A percentile compares a stretch with the other conserved stretches of the same genome.
phyloP scores from a whole-genome alignment of 768 basidiomycete genomes.

The Mycena rosella region DNA sequence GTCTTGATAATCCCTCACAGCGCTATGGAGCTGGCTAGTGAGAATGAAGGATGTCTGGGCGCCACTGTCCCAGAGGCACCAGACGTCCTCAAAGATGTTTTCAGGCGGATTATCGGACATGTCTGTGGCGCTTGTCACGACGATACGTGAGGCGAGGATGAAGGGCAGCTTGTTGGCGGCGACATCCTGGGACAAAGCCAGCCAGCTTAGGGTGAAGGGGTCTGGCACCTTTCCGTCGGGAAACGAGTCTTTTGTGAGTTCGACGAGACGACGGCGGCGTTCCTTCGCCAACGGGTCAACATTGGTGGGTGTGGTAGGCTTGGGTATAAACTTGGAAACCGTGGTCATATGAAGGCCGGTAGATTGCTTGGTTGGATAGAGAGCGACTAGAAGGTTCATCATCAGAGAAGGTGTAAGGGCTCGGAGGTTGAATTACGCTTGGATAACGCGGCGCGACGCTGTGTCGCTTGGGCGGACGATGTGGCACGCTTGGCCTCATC shows the following conservation, averaged over 20 bases:
- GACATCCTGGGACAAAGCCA: constrained; percentile 17
- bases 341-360: constrained; percentile 30
- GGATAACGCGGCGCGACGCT: constrained; percentile 18
- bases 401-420: constrained; percentile 27
- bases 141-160: constrained; percentile 28
- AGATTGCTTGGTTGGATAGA: constrained; percentile 30
- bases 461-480: constrained; percentile 18
- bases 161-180: constrained; percentile 36
- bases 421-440: constrained; percentile 33
- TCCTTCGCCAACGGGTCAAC: constrained; percentile 33
- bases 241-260: constrained; percentile 34
- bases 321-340: constrained; percentile 31
- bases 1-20: no score
- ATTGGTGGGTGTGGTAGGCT: constrained; percentile 30
- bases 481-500: constrained; percentile 26
- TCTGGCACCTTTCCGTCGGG: constrained; percentile 34
- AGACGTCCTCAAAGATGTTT: constrained; percentile 27
- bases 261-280: constrained; percentile 36
- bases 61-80: constrained; percentile 34
- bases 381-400: constrained; percentile 36
- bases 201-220: constrained; percentile 30
- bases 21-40: constrained; percentile 23
- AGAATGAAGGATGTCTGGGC: constrained; percentile 34
- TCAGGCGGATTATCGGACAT: constrained; percentile 35
- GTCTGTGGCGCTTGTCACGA: constrained; percentile 36